A percentile compares a stretch with the other conserved stretches of the same genome.
phyloP scores from a whole-genome alignment of 768 basidiomycete species.

The Strobilomyces confusus region DNA sequence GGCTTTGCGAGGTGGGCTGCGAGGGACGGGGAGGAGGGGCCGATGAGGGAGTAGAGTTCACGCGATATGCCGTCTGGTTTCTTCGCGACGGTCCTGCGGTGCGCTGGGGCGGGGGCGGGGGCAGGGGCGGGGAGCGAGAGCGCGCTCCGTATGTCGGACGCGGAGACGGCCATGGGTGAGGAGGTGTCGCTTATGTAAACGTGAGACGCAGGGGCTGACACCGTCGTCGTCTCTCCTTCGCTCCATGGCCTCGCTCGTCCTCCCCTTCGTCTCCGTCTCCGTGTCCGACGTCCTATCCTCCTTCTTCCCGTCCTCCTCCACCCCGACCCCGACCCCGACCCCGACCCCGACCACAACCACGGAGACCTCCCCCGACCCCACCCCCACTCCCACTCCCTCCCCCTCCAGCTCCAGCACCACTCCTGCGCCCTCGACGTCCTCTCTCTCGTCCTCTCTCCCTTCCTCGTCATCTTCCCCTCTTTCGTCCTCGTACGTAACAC shows the following conservation, averaged over 20 bases:
- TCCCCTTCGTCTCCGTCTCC: too few relatives aligned
- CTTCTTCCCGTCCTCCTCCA: not conserved
- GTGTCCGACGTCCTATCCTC: too few relatives aligned
- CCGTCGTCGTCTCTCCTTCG: not conserved
- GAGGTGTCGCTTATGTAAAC: not conserved
- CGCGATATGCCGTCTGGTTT: conserved; percentile 91
- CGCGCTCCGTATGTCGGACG: conserved; percentile 81
- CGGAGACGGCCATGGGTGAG: conserved; percentile 56
- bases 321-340: not conserved
- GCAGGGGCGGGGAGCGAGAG: conserved; percentile 71
- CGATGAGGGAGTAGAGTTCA: conserved; percentile 92
- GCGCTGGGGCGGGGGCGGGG: conserved; percentile 32
- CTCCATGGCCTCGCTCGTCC: not conserved
- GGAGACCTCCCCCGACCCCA: too few relatives aligned
- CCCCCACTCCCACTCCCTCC: too few relatives aligned
- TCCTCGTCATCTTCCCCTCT: not conserved
- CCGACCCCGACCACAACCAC: not conserved
- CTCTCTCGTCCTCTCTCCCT: too few relatives aligned
- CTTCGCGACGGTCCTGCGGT: conserved; percentile 45
- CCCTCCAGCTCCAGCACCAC: too few relatives aligned
- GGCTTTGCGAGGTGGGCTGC: conserved; percentile 77
- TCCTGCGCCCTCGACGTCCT: too few relatives aligned
- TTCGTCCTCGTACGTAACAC: conserved; percentile 9
- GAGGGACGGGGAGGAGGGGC: conserved; percentile 85
- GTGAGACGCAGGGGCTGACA: not conserved